Base-by-base conservation (phyloP, 2,329 filamentous ascomycete genomes). In the Scedosporium apiospermum region DNA sequence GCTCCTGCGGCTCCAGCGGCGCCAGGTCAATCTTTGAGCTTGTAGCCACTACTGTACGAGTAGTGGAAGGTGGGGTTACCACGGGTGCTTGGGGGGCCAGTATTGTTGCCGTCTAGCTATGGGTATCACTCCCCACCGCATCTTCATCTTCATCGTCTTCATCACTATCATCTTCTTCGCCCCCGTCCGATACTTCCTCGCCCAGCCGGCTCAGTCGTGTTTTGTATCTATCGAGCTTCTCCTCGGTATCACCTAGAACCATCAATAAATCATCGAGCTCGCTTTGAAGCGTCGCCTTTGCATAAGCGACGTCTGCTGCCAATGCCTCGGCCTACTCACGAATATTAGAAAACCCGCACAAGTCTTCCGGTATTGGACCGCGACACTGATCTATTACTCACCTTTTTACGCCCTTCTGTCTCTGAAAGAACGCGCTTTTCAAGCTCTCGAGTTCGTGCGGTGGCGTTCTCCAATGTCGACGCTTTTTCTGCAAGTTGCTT, bases 211-310 rank as follows among this genome's bases (percentile, higher is more conserved):
- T 82, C 14, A 92, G 78, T 58, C 84, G 87, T 71, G 76, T 88
- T 81, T 90, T 93, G 71, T 93, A 91, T 68, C 84, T 85, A 51
- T 82, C 80, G 58, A 86, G 79, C 75, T 93, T 93, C 62, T 91
- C 88, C 73, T 95, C 90, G 18, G 92, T 71, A 70, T 95, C 90
- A 14, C 85, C 86, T 73, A 93, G 91, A 4, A 95, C 87, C 77
- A 93, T 89, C 42, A 95, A 76, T 62, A 93, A 78, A 72, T 95
- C 90, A 67, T 95, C 90, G 57, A 93, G 78, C 72, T 95, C 90
- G 2, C 83, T 80, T 71, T 93, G 90, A 62, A 83, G 85, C 63
- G 88, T 85, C 64, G 85, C 81, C 67, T 87, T 84, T 65, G 83
- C 87, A 66, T 82, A 75, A 12, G 18, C n/a, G 5, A 44, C 10